Evolutionary conservation across 495 filamentous ascomycete species (phyloP).

Genomic region (Penicillium diatomitis): DNA sequence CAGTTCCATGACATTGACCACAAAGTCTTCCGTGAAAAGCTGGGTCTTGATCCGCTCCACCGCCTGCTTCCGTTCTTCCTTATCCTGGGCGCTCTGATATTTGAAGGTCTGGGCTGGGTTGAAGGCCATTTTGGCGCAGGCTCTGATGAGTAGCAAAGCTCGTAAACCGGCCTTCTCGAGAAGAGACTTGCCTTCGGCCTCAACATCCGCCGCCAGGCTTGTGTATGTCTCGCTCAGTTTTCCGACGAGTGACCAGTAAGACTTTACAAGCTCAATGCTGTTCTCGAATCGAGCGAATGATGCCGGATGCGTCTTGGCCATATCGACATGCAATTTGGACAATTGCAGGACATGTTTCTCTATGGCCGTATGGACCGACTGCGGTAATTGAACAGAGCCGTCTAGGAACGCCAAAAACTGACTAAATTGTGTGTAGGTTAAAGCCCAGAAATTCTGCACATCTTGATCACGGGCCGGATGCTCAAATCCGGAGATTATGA

Average conservation of each 20-base stretch:
- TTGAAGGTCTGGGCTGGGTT: constrained; percentile 71
- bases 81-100: constrained; percentile 60
- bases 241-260: constrained; percentile 75
- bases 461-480: constrained; percentile 67
- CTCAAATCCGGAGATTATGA: constrained; percentile 75
- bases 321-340: constrained; percentile 81
- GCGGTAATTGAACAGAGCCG: constrained; percentile 14
- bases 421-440: constrained; percentile 61
- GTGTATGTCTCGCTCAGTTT: constrained; percentile 64
- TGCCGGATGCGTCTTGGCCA: constrained; percentile 64
- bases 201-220: constrained; percentile 40
- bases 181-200: constrained; percentile 45
- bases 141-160: constrained; percentile 72
- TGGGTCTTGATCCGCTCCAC: constrained; percentile 55
- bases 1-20: constrained; percentile 68
- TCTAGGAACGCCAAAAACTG: constrained; percentile 47
- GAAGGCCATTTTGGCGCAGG: constrained; percentile 76
- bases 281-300: constrained; percentile 75
- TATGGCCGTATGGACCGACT: constrained; percentile 41
- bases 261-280: constrained; percentile 60
- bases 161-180: constrained; percentile 70
- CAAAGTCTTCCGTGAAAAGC: constrained; percentile 64
- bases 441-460: constrained; percentile 67
- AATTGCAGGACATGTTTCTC: constrained; percentile 83
- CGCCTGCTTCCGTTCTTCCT: constrained; percentile 58